Evolutionary conservation across 345 rosid species (phyloP).

Genomic region (Cardiospermum halicacabum): DNA sequence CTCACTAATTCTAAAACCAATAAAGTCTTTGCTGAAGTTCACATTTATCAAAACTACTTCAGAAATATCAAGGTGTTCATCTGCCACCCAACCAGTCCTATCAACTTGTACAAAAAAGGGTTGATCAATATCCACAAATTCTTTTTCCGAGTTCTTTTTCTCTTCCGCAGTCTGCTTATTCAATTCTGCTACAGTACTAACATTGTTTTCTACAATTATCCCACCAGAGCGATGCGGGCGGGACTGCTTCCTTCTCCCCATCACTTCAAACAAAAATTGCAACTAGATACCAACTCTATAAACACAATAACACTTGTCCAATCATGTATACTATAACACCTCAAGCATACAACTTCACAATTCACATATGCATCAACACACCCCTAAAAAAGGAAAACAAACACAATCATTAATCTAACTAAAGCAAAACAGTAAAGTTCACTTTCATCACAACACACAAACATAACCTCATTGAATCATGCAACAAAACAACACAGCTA

Average conservation of each 20-base stretch:
- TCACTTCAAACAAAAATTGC: constrained; percentile 31
- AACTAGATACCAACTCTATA: constrained; percentile 3
- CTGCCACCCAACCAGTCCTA: constrained; percentile 33
- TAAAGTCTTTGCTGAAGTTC: constrained; percentile 35
- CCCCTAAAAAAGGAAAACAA: neutral
- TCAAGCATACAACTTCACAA: neutral
- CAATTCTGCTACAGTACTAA: constrained; percentile 22
- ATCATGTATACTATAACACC: neutral
- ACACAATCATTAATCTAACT: neutral
- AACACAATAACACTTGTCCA: neutral
- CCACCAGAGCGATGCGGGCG: constrained; percentile 70
- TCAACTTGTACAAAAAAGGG: constrained; percentile 58
- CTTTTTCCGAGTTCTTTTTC: constrained; percentile 16
- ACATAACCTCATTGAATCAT: neutral
- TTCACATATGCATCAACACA: neutral
- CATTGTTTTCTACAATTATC: constrained; percentile 26
- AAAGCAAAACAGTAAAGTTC: neutral
- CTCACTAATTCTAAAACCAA: constrained; percentile 30
- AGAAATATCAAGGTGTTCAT: constrained; percentile 71
- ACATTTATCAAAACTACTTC: constrained; percentile 64
- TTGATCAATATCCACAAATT: constrained; percentile 25
- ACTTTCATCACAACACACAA: neutral
- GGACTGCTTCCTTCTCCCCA: constrained; percentile 89
- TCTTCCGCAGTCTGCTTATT: constrained; percentile 19
- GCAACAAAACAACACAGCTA: too few species aligned